A percentile compares a stretch with the other conserved stretches of the same genome.
Conservation (phyloP, 176 grass and related monocot genomes). For the Bromus sterilis region DNA sequence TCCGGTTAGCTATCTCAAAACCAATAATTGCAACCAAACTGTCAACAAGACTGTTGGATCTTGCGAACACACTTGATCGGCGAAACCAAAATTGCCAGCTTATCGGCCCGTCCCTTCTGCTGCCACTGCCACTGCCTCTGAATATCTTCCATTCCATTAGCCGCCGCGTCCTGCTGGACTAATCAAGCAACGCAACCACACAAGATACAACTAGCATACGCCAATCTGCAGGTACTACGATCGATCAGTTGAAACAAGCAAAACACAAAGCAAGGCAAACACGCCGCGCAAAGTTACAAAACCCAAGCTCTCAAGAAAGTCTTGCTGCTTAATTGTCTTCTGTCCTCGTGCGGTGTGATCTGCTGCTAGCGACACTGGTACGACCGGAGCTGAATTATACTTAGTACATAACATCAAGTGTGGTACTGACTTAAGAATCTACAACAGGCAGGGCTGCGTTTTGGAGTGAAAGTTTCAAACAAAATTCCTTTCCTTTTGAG, state of each 20-base stretch:
- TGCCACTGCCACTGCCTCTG: background rate
- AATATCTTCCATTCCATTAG: background rate
- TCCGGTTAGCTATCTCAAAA: no score
- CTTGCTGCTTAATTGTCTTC: background rate
- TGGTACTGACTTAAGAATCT: no score
- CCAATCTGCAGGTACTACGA: background rate
- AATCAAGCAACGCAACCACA: background rate
- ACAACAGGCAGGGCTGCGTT: no score
- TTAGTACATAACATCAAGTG: no score
- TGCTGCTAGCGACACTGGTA: no score
- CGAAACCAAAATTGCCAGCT: background rate
- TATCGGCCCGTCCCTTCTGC: background rate
- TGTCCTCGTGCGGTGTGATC: background rate
- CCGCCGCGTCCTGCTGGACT: background rate
- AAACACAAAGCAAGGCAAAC: background rate
- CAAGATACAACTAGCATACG: background rate
- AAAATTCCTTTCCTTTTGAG: no score
- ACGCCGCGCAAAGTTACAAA: background rate
- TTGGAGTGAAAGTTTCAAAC: no score
- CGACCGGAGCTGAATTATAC: no score
- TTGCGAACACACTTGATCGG: background rate
- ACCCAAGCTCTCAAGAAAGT: background rate
- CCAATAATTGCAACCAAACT: no score
- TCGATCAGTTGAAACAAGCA: background rate
- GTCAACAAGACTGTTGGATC: background rate